phyloP scores from a whole-genome alignment of 2,329 filamentous ascomycete genomes.

The Colletotrichum tofieldiae region DNA sequence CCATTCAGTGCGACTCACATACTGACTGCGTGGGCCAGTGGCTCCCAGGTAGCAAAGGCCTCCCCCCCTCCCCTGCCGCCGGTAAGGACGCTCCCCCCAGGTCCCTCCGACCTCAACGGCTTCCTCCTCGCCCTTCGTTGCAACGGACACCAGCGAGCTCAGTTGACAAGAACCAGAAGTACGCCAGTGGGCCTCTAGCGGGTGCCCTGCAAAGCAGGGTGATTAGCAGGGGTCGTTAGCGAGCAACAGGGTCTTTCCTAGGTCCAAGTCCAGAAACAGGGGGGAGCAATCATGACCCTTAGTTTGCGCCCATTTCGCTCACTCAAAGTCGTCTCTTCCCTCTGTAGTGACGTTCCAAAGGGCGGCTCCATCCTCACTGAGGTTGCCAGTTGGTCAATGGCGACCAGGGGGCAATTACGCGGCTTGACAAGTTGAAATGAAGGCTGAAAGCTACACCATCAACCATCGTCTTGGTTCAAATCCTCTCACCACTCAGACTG shows the following conservation, averaged over 20 bases:
- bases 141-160: background rate
- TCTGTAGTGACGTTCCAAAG: conserved; percentile 15
- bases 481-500: conserved; percentile 4
- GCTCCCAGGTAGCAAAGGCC: no score
- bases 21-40: background rate
- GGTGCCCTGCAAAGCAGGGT: conserved; percentile 30
- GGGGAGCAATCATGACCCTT: conserved; percentile 5
- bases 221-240: conserved; percentile 27
- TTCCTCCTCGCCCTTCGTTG: background rate
- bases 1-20: background rate
- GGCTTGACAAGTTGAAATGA: background rate
- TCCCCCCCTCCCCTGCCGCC: no score
- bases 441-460: conserved; percentile 21
- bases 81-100: no score
- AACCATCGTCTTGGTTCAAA: conserved; percentile 11
- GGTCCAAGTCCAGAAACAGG: conserved; percentile 16
- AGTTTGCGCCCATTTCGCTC: conserved; percentile 23
- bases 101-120: no score
- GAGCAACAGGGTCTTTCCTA: conserved; percentile 22
- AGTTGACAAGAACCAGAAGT: background rate
- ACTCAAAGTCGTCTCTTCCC: conserved; percentile 23
- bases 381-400: background rate
- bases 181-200: conserved; percentile 27
- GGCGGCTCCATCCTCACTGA: background rate
- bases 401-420: background rate